phyloP scores from a whole-genome alignment of 495 filamentous ascomycete species.

The Xylaria sp. region DNA sequence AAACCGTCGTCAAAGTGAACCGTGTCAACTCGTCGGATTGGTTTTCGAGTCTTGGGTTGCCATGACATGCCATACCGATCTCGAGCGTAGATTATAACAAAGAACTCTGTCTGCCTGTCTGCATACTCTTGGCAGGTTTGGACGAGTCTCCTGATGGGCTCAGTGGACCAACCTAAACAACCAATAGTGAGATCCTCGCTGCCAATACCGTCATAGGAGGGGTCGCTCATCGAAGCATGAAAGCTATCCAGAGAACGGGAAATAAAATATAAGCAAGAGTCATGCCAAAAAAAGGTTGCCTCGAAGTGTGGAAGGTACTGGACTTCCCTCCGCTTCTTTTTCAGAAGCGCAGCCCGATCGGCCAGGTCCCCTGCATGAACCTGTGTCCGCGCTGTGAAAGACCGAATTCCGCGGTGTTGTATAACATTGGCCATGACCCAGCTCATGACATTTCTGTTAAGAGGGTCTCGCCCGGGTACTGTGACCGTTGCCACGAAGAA shows the following conservation, averaged over 20 bases:
- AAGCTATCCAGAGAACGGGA: slow-evolving; percentile 50
- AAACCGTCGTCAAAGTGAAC: slow-evolving; percentile 58
- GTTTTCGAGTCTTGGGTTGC: slow-evolving; percentile 53
- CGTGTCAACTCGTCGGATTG: slow-evolving; percentile 53
- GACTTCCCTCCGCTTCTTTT: slow-evolving; percentile 51
- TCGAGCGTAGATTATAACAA: slow-evolving; percentile 49
- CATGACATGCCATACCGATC: slow-evolving; percentile 48
- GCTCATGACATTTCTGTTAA: slow-evolving; percentile 53
- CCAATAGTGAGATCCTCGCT: slow-evolving; percentile 54
- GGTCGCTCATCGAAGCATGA: slow-evolving; percentile 47
- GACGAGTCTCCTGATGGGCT: slow-evolving; percentile 53
- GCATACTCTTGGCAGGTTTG: slow-evolving; percentile 53
- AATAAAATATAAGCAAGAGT: slow-evolving; percentile 51
- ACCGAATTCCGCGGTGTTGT: slow-evolving; percentile 41
- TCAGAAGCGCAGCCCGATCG: slow-evolving; percentile 48
- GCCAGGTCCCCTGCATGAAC: slow-evolving; percentile 36
- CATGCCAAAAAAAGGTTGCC: slow-evolving; percentile 50
- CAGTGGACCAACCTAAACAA: slow-evolving; percentile 54
- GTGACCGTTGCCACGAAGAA: slow-evolving; percentile 52
- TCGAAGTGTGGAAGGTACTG: slow-evolving; percentile 56
- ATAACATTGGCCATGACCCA: slow-evolving; percentile 53
- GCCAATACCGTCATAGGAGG: slow-evolving; percentile 42
- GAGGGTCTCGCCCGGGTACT: slow-evolving; percentile 48
- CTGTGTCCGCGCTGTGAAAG: slow-evolving; percentile 51
- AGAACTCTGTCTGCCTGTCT: slow-evolving; percentile 54